Evolutionary conservation across 2,329 filamentous ascomycete genomes (phyloP).

Genomic region (Aspergillus pseudonomiae): DNA sequence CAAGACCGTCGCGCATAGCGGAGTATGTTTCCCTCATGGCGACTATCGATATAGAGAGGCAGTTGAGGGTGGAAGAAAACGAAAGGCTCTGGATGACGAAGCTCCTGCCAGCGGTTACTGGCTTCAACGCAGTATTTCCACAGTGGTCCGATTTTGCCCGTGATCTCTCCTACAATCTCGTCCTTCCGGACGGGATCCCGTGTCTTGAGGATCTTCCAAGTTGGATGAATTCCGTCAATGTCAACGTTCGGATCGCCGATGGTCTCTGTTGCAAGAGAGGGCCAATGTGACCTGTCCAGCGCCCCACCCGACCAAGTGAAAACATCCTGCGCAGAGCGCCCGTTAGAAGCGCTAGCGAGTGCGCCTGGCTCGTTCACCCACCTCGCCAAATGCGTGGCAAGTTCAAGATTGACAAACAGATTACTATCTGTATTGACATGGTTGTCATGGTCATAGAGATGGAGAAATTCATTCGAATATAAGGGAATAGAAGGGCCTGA

Average conservation of each 20-base stretch:
- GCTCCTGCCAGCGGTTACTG: constrained; percentile 68
- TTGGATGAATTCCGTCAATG: constrained; percentile 61
- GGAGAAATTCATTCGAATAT: constrained; percentile 75
- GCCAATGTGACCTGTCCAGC: constrained; percentile 58
- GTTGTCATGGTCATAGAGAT: constrained; percentile 69
- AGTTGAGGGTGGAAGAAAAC: constrained; percentile 87
- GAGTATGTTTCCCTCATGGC: constrained; percentile 80
- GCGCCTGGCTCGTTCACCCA: constrained; percentile 78
- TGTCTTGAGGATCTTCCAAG: constrained; percentile 66
- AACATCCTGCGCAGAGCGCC: constrained; percentile 65
- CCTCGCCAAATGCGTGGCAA: constrained; percentile 72
- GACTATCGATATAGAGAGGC: constrained; percentile 89
- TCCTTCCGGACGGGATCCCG: constrained; percentile 54
- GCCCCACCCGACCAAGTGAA: constrained; percentile 65
- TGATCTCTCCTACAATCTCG: constrained; percentile 71
- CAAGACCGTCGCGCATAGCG: constrained; percentile 93
- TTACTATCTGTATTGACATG: constrained; percentile 69
- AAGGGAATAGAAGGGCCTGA: constrained; percentile 65
- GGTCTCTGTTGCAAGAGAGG: constrained; percentile 55
- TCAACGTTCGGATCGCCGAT: constrained; percentile 53
- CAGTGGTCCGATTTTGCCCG: constrained; percentile 74
- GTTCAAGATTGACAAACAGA: constrained; percentile 72
- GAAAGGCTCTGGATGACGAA: constrained; percentile 65
- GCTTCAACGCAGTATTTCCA: constrained; percentile 70
- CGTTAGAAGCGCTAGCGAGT: constrained; percentile 68